phyloP scores from a whole-genome alignment of 139 green algal genomes.

The Chlamydomonas schloesseri region DNA sequence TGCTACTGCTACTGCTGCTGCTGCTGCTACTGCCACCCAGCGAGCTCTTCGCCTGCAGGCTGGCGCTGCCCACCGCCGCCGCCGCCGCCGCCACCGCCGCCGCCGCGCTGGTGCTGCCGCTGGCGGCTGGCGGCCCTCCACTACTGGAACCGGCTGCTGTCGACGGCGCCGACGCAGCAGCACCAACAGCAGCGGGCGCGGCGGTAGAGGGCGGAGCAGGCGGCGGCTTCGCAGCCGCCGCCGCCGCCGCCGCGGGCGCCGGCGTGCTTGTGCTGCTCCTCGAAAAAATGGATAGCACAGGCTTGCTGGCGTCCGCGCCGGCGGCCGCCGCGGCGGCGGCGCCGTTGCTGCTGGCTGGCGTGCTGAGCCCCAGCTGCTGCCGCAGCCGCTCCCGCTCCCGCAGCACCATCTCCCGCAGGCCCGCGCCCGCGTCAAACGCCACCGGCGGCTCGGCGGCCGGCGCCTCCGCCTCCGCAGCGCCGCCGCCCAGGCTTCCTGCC shows the following conservation, averaged over 20 bases:
- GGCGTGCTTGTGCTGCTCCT: slow-evolving; percentile 4
- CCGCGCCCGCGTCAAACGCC: slow-evolving; percentile 51
- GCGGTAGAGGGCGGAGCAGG: not conserved
- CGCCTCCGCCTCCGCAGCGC: not conserved
- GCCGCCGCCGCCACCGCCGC: not conserved
- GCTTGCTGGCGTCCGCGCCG: slow-evolving; percentile 14
- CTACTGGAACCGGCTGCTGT: too few species aligned
- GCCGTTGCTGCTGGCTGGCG: not conserved
- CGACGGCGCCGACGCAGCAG: not conserved
- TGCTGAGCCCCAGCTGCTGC: slow-evolving; percentile 51
- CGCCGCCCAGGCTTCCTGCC: not conserved
- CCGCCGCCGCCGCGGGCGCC: not conserved
- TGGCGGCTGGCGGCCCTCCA: too few species aligned
- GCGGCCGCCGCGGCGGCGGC: not conserved
- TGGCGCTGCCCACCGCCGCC: not conserved
- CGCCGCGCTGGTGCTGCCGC: too few species aligned
- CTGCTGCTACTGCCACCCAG: not conserved
- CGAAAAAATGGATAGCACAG: slow-evolving; percentile 44
- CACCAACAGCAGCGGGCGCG: not conserved
- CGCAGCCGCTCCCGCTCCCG: slow-evolving; percentile 50
- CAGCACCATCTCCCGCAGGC: slow-evolving; percentile 46
- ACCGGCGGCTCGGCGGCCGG: slow-evolving; percentile 32
- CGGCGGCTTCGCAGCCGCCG: not conserved
- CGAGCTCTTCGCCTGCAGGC: too few species aligned
- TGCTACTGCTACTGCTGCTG: not conserved